Base-by-base conservation (phyloP, 1,284 basidiomycete genomes). In the Vanrija pseudolonga region DNA sequence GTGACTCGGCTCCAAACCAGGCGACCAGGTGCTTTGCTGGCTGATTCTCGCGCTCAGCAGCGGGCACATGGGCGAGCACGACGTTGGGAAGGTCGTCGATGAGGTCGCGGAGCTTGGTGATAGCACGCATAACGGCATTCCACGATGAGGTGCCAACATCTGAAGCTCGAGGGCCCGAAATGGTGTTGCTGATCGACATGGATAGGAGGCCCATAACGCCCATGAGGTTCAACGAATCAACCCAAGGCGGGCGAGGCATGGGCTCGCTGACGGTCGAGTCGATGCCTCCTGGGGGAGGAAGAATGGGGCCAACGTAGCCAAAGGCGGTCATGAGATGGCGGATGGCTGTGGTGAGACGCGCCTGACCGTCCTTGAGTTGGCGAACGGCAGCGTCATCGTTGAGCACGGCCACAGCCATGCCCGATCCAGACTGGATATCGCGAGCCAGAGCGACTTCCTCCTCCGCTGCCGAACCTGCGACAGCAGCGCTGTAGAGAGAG, bases 241-340 rank as follows among this genome's bases (percentile, higher is more conserved):
- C 58, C 73, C 73, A 74, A 9, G 44, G 18, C 6, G 73, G 71
- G n/a, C 71, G 58, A 18, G 59, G 60, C 56, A 68, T 57, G 17
- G 38, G 47, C 8, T 69, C 69, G 44, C 65, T 66, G 4, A 51
- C 4, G 11, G 17, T 20, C 41, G 46, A 42, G 19, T 54, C 56
- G 41, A 51, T 19, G 15, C 56, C 56, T 56, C 58, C 26, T 4
- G 49, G 38, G 11, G 55, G 28, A 8, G 52, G 41, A 37, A 72
- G 67, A 11, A 69, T 17, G 3, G 72, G 72, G 7, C 72, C 69
- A 15, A 76, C 71, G 51, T 75, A 76, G 12, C 75, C 73, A 37
- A 69, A 72, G 0, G 69, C 56, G 8, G 53, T 38, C 22, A 74
- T 56, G 5, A 77, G 62, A 9, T 65, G 53, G 12, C 70, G 64